phyloP scores from a whole-genome alignment of 495 filamentous ascomycete genomes.

The Neurospora intermedia region DNA sequence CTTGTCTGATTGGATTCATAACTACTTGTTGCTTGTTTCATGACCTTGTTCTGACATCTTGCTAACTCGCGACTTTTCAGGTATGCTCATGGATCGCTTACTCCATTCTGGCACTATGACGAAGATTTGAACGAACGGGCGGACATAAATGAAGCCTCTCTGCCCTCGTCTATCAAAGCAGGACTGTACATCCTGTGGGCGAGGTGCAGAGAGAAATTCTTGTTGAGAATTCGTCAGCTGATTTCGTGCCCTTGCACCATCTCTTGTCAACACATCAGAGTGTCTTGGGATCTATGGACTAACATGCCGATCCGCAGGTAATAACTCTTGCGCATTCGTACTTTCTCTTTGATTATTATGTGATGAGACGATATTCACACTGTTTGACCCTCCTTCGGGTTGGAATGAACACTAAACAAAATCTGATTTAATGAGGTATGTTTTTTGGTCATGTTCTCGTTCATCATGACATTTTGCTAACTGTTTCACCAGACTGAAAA shows the following conservation, averaged over 20 bases:
- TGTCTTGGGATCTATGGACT: constrained; percentile 11
- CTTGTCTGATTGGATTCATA: constrained; percentile 69
- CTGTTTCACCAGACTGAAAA: constrained; percentile 25
- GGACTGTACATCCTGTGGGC: constrained; percentile 82
- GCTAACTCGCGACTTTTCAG: constrained; percentile 38
- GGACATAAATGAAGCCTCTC: constrained; percentile 76
- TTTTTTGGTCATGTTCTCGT: constrained; percentile 1
- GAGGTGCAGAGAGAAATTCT: constrained; percentile 58
- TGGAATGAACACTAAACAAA: constrained; percentile 77
- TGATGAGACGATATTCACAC: constrained; percentile 78
- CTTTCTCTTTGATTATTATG: constrained; percentile 14
- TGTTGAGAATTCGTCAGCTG: constrained; percentile 98
- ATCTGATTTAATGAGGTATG: constrained; percentile 99
- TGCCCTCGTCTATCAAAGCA: constrained; percentile 53
- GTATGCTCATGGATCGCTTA: constrained; percentile 40
- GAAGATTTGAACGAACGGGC: constrained; percentile 92
- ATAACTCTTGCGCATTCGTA: constrained; percentile 11
- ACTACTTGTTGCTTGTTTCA: constrained; percentile 15
- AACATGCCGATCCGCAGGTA: constrained; percentile 37
- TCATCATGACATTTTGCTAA: constrained; percentile 28
- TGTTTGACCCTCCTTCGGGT: constrained; percentile 71
- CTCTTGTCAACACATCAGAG: constrained; percentile 2
- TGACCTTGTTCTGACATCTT: constrained; percentile 15
- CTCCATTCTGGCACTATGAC: constrained; percentile 56
- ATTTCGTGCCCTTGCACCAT: constrained; percentile 38